phyloP scores from a whole-genome alignment of 345 rosid genomes.

The Microthlaspi erraticum region DNA sequence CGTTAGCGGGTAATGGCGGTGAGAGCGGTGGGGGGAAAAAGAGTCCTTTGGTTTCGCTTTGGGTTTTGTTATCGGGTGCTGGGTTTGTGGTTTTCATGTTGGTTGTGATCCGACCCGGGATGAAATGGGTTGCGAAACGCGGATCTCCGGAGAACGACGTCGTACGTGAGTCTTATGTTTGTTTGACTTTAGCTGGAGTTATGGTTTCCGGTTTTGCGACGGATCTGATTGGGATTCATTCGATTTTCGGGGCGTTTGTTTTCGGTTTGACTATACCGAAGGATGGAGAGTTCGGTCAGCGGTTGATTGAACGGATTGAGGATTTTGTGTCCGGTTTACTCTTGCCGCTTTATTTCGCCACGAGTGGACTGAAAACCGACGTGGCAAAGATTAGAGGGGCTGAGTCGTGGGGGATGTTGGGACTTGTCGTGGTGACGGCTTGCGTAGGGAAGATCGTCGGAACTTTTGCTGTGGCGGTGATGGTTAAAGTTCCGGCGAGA shows the following conservation, averaged over 20 bases:
- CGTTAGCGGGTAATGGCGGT: constrained; percentile 62
- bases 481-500: constrained; percentile 69
- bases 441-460: constrained; percentile 80
- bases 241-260: constrained; percentile 83
- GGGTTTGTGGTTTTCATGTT: constrained; percentile 74
- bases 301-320: constrained; percentile 77
- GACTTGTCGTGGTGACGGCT: constrained; percentile 69
- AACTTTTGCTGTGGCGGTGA: constrained; percentile 69
- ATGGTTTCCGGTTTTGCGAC: constrained; percentile 78
- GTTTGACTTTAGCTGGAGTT: constrained; percentile 74
- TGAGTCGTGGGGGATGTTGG: constrained; percentile 72
- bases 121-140: constrained; percentile 70
- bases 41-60: constrained; percentile 66
- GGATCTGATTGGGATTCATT: constrained; percentile 78
- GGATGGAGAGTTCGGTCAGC: constrained; percentile 78
- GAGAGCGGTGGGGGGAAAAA: constrained; percentile 53
- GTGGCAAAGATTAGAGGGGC: constrained; percentile 66
- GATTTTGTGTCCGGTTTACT: constrained; percentile 83
- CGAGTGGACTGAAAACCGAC: constrained; percentile 83
- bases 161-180: constrained; percentile 71
- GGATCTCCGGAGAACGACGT: constrained; percentile 56
- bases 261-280: constrained; percentile 84
- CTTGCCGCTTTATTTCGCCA: constrained; percentile 88
- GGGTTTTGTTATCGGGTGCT: constrained; percentile 73
- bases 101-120: constrained; percentile 63